These are phyloP conservation scores for Wallacemonas rigidus DNA, from an alignment of 208 protist genomes.

Conservation along the genomic window DNA sequence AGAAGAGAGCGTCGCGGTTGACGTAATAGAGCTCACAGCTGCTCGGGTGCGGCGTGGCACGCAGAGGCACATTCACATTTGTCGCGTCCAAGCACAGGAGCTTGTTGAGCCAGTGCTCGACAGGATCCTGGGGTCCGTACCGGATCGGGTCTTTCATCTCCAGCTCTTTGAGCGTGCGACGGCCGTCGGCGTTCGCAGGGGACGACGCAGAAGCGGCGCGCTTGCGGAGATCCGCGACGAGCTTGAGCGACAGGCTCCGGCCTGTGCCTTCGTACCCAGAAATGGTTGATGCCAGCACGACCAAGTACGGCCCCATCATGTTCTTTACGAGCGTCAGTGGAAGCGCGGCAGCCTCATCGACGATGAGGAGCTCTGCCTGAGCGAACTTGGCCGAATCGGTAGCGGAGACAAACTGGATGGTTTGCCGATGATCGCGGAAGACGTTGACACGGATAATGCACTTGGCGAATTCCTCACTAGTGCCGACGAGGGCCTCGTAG, in stretches of 20 bases:
- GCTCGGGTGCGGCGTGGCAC: conserved; percentile 90
- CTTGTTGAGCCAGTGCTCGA: conserved; percentile 98
- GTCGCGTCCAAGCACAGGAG: conserved; percentile 98
- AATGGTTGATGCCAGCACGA: conserved; percentile 99
- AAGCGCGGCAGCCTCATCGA: conserved; percentile 99
- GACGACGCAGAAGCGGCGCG: conserved; percentile 20
- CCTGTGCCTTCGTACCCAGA: conserved; percentile 99
- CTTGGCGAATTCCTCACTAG: conserved; percentile 94
- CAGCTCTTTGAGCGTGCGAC: conserved; percentile 93
- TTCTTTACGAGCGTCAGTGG: conserved; percentile 97
- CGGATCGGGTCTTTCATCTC: conserved; percentile 97
- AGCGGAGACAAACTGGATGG: conserved; percentile 97
- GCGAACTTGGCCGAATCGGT: conserved; percentile 91
- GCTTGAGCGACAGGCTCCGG: conserved; percentile 99
- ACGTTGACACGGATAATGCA: conserved; percentile 98
- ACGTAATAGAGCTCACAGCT: conserved; percentile 98
- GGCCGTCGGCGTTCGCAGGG: conserved; percentile 17
- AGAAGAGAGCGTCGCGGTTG: conserved; percentile 99
- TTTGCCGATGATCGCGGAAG: conserved; percentile 97
- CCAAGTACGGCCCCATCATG: conserved; percentile 98
- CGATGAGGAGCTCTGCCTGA: conserved; percentile 98
- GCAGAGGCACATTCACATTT: conserved; percentile 43
- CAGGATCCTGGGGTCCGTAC: conserved; percentile 94
- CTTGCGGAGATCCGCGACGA: conserved; percentile 97
- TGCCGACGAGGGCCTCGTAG: conserved; percentile 96